Conservation (phyloP, 768 basidiomycete genomes). For the Infundibulicybe gibba region DNA sequence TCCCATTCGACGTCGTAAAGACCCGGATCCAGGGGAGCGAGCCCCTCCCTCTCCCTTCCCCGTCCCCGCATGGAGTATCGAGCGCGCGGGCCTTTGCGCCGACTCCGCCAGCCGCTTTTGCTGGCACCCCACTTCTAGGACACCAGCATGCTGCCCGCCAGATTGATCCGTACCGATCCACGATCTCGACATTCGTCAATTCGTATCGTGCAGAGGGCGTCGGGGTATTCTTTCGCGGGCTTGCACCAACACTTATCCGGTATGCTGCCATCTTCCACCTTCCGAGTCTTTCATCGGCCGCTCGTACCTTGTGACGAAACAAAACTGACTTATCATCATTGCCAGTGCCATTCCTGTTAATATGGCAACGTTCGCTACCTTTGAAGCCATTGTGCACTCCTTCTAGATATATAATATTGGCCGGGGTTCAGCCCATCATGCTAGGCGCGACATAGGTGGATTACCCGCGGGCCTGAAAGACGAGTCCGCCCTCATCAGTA, state of each 20-base stretch:
- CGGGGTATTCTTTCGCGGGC: slow-evolving; percentile 70
- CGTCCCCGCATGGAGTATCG: neutral
- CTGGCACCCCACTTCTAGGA: slow-evolving; percentile 9
- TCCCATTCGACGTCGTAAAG: slow-evolving; percentile 88
- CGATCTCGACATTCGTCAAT: slow-evolving; percentile 50
- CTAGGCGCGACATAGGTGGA: too few relatives aligned
- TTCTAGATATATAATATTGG: slow-evolving; percentile 7
- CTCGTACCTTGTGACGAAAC: neutral
- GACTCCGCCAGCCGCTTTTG: neutral
- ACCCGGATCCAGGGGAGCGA: slow-evolving; percentile 74
- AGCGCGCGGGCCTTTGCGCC: neutral
- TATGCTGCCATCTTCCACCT: slow-evolving; percentile 24
- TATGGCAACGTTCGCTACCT: slow-evolving; percentile 76
- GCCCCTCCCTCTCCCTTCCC: slow-evolving; percentile 7
- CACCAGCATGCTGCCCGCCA: slow-evolving; percentile 1
- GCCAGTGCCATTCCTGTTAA: slow-evolving; percentile 80
- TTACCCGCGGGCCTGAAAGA: too few relatives aligned
- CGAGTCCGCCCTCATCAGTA: too few relatives aligned
- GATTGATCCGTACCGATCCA: slow-evolving; percentile 55
- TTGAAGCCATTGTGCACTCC: slow-evolving; percentile 54
- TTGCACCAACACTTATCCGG: slow-evolving; percentile 81
- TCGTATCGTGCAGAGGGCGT: slow-evolving; percentile 65
- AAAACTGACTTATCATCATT: neutral
- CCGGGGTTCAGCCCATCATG: too few relatives aligned
- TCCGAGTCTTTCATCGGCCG: slow-evolving; percentile 3